Evolutionary conservation across 169 alveolate species (phyloP).

Genomic region (Besnoitia besnoiti): DNA sequence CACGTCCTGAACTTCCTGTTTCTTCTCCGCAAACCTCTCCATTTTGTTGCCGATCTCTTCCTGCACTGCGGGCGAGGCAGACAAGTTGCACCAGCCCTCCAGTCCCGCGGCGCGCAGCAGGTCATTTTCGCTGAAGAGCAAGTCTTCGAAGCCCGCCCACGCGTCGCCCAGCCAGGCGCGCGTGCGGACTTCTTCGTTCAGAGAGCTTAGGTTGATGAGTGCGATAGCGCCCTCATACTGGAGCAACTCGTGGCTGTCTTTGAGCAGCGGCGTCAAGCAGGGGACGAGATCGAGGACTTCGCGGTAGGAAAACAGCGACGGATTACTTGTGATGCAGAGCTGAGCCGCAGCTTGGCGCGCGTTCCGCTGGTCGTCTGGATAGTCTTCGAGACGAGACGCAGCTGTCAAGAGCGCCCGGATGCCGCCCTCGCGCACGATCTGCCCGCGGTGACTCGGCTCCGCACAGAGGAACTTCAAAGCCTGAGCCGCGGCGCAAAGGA

Average conservation of each 20-base stretch:
- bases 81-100: constrained; percentile 66
- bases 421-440: constrained; percentile 41
- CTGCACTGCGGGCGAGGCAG: constrained; percentile 12
- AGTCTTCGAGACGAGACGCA: neutral
- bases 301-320: constrained; percentile 28
- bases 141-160: constrained; percentile 46
- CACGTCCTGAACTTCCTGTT: constrained; percentile 28
- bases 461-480: constrained; percentile 19
- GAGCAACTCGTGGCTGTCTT: constrained; percentile 49
- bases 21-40: neutral
- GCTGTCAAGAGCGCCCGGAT: constrained; percentile 33
- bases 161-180: constrained; percentile 48
- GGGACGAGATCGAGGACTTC: constrained; percentile 39
- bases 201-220: constrained; percentile 34
- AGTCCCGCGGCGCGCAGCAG: constrained; percentile 60
- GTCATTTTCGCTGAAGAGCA: constrained; percentile 43
- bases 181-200: constrained; percentile 27
- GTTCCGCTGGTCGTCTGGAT: constrained; percentile 45
- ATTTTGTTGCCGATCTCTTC: neutral
- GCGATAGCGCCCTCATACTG: constrained; percentile 66
- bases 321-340: constrained; percentile 44
- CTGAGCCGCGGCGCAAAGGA: constrained; percentile 36
- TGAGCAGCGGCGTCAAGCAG: constrained; percentile 34
- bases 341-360: constrained; percentile 55
- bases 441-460: constrained; percentile 30